These are phyloP conservation scores for Nakazawaea ernobii DNA, from an alignment of 805 yeast genomes.

Conservation along the genomic window DNA sequence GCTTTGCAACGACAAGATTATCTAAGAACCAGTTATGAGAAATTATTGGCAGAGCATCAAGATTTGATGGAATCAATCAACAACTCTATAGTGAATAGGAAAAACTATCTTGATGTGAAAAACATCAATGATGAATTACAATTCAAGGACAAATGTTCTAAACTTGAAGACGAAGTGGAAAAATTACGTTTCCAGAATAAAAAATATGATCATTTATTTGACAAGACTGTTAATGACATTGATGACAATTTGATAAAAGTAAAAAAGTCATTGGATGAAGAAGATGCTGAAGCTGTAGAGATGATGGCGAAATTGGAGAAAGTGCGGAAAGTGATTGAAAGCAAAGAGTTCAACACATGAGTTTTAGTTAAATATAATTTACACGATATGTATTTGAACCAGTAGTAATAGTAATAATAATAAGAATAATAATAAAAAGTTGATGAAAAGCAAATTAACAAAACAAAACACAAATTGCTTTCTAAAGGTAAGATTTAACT, in stretches of 20 bases:
- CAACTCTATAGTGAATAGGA: constrained; percentile 6
- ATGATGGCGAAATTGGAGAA: neutral
- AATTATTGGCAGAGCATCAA: constrained; percentile 5
- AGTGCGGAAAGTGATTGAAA: neutral
- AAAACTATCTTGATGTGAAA: constrained; percentile 1
- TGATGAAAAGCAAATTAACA: neutral
- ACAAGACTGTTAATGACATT: neutral
- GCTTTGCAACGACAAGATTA: constrained; percentile 7
- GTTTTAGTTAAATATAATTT: too few relatives aligned
- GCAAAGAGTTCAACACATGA: neutral
- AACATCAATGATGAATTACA: neutral
- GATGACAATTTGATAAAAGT: neutral
- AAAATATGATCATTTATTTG: neutral
- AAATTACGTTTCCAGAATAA: neutral
- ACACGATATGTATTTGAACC: too few relatives aligned
- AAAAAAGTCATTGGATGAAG: neutral
- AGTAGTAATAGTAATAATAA: neutral
- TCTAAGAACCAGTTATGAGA: constrained; percentile 1
- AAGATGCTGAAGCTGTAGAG: neutral
- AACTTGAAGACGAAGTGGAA: neutral
- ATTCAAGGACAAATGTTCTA: neutral
- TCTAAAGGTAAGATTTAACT: neutral
- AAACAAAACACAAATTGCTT: neutral
- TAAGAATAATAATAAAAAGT: neutral
- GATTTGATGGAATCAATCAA: constrained; percentile 10